A percentile compares a stretch with the other conserved stretches of the same genome.
These are phyloP conservation scores for Daedaleopsis nitida DNA, from an alignment of 768 basidiomycete genomes.

Conservation along the genomic window DNA sequence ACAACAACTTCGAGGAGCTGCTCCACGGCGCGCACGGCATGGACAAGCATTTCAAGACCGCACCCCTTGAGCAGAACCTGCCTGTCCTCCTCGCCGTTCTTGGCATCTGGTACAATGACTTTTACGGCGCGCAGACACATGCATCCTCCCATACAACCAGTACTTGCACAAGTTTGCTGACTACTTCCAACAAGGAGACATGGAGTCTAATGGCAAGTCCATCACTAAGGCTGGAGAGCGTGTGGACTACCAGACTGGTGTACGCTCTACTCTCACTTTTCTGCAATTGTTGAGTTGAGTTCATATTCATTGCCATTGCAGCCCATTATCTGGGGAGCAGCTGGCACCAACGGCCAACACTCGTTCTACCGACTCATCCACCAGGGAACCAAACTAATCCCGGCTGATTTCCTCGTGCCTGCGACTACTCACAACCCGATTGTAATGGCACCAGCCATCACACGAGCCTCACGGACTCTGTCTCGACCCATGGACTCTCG, in stretches of 20 bases:
- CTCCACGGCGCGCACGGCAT: constrained; percentile 94
- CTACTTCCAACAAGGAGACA: constrained; percentile 99
- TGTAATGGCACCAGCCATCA: too few relatives aligned
- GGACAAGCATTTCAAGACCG: constrained; percentile 95
- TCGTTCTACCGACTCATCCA: constrained; percentile 99
- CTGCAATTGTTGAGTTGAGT: background rate
- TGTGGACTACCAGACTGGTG: constrained; percentile 95
- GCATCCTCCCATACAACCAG: constrained; percentile 97
- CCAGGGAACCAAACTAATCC: constrained; percentile 91
- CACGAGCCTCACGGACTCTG: too few relatives aligned
- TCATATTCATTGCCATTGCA: constrained; percentile 30
- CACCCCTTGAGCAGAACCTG: constrained; percentile 86
- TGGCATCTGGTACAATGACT: constrained; percentile 99
- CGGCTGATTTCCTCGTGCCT: constrained; percentile 91
- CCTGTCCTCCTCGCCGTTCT: constrained; percentile 88
- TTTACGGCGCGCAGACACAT: constrained; percentile 95
- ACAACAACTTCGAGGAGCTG: constrained; percentile 89
- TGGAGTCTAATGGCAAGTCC: constrained; percentile 99
- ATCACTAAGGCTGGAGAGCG: constrained; percentile 92
- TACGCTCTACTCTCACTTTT: constrained; percentile 40
- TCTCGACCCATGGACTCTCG: too few relatives aligned
- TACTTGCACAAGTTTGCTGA: constrained; percentile 99
- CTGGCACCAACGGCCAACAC: constrained; percentile 98
- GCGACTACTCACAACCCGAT: constrained; percentile 91
- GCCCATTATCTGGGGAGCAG: constrained; percentile 99